Conservation (phyloP, 768 basidiomycete genomes). For the Leucosporidium yakuticum region DNA sequence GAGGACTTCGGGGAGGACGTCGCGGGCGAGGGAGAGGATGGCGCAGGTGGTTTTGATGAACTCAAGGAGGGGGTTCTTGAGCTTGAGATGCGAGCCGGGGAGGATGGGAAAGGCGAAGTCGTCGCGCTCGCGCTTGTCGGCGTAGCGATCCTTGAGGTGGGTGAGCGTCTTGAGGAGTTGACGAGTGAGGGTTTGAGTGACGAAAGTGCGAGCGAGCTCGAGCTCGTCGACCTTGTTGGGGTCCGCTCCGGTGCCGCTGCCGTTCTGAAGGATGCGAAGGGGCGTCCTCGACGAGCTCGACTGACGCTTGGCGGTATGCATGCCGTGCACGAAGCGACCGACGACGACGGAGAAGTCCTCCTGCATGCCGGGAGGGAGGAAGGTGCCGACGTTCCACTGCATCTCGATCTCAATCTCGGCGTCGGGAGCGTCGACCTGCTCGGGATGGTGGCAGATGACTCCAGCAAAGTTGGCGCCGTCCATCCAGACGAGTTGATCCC, state of each 20-base stretch:
- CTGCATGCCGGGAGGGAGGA: constrained; percentile 78
- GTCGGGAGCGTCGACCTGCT: constrained; percentile 4
- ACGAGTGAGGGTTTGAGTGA: constrained; percentile 71
- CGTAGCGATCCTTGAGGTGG: constrained; percentile 50
- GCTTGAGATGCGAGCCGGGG: constrained; percentile 74
- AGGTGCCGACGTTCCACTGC: constrained; percentile 81
- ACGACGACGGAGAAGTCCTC: constrained; percentile 65
- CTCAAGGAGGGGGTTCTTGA: constrained; percentile 77
- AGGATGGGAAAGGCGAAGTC: constrained; percentile 72
- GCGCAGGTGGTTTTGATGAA: constrained; percentile 82
- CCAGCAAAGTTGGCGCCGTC: constrained; percentile 88
- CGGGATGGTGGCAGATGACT: constrained; percentile 72
- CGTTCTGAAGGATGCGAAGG: constrained; percentile 62
- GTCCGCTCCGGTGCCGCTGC: constrained; percentile 27
- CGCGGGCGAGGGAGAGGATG: constrained; percentile 67
- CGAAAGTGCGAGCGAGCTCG: constrained; percentile 65
- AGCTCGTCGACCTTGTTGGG: constrained; percentile 62
- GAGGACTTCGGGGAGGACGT: constrained; percentile 80
- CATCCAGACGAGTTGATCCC: constrained; percentile 93
- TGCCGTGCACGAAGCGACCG: constrained; percentile 75
- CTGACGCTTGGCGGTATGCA: constrained; percentile 61
- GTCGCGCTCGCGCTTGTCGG: constrained; percentile 10
- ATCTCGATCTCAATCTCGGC: constrained; percentile 66
- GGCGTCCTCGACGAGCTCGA: constrained; percentile 60
- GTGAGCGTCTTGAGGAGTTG: constrained; percentile 64